A percentile compares a stretch with the other conserved stretches of the same genome.
These are phyloP conservation scores for Populus deltoides DNA, from an alignment of 345 rosid genomes.

Conservation along the genomic window DNA sequence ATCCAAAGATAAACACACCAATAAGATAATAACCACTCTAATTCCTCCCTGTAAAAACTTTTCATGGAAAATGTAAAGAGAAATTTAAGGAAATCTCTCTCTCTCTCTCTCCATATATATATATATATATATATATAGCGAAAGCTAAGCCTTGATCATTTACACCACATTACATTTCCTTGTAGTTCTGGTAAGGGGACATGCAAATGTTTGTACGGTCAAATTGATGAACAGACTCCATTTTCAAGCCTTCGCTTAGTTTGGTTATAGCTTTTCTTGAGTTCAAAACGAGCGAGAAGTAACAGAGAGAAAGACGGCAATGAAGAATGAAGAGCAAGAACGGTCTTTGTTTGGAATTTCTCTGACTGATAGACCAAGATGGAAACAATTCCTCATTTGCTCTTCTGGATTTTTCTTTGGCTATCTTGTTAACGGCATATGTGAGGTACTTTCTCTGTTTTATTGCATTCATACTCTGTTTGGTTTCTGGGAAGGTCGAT, in stretches of 20 bases:
- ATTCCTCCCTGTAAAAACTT: too few relatives aligned
- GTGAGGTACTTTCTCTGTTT: conserved; percentile 54
- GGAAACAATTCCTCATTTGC: conserved; percentile 84
- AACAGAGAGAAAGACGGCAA: conserved; percentile 4
- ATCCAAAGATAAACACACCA: too few relatives aligned
- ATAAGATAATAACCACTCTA: too few relatives aligned
- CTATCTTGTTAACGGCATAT: conserved; percentile 85
- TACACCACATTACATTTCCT: too few relatives aligned
- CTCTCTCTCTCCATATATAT: too few relatives aligned
- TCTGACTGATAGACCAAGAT: conserved; percentile 59
- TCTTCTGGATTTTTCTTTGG: conserved; percentile 94
- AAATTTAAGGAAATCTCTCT: too few relatives aligned
- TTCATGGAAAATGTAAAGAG: too few relatives aligned
- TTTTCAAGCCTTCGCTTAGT: neutral
- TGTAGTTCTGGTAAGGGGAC: neutral
- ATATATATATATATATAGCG: too few relatives aligned
- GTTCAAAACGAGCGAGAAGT: neutral
- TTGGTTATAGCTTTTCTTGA: neutral
- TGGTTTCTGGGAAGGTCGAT: neutral
- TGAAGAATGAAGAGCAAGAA: conserved; percentile 63
- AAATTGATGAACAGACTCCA: conserved; percentile 3
- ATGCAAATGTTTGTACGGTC: conserved; percentile 6
- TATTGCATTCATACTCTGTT: neutral
- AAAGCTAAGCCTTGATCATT: too few relatives aligned
- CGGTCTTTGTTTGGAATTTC: conserved; percentile 63